These are phyloP conservation scores for Hygrocybe coccinea DNA, from an alignment of 768 basidiomycete genomes.

Conservation along the genomic window DNA sequence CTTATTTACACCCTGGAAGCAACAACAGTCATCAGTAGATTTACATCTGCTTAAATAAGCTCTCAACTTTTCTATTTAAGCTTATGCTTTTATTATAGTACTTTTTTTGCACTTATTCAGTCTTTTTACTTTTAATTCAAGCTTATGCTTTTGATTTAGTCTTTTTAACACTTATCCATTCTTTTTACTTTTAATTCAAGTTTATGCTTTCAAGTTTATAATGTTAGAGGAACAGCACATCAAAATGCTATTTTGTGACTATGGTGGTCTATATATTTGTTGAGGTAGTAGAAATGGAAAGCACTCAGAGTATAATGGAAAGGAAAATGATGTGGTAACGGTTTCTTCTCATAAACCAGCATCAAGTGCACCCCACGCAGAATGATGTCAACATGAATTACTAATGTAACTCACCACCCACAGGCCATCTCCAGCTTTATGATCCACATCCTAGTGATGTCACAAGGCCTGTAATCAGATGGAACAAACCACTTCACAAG, in stretches of 20 bases:
- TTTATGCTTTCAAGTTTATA: no score
- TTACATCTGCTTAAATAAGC: no score
- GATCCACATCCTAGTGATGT: constrained; percentile 26
- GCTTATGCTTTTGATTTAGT: no score
- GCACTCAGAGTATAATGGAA: background rate
- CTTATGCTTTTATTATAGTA: no score
- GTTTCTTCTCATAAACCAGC: background rate
- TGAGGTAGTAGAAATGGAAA: constrained; percentile 1
- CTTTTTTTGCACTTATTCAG: no score
- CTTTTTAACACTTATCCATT: no score
- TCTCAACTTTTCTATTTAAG: no score
- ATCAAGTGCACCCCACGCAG: background rate
- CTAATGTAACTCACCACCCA: background rate
- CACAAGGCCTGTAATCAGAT: constrained; percentile 20
- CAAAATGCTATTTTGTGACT: background rate
- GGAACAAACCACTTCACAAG: constrained; percentile 30
- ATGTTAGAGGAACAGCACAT: no score
- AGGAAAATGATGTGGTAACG: background rate
- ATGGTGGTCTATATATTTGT: constrained; percentile 5
- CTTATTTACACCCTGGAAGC: no score
- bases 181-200: no score
- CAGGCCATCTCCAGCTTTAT: constrained; percentile 12
- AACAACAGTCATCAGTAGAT: no score
- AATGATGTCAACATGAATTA: constrained; percentile 26
- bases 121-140: no score